Base-by-base conservation (phyloP, 306 rosid species). In the Inga laurina region DNA sequence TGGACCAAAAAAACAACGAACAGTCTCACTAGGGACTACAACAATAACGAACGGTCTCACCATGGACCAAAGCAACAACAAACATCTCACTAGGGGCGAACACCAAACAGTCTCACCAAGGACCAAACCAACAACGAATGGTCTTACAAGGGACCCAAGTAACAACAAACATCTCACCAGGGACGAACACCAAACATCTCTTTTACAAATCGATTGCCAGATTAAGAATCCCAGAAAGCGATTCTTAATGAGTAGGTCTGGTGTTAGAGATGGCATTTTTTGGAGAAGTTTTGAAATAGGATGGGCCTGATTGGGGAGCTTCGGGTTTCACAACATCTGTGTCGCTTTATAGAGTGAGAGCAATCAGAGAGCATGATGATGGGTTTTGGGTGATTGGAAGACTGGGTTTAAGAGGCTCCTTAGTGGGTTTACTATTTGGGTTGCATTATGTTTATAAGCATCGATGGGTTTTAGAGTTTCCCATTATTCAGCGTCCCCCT, bases 401-500 rank as follows among this genome's bases (percentile, higher is more conserved):
- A 83, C 72, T 88, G 18, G 92, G 91, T 74, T 81, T 88, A 21
- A 89, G 88, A 80, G 97, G 98, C 72, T 86, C 88, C 49, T 71
- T 81, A 5, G 78, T 89, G 84, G 97, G 97, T 76, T 82, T 84
- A 10, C 72, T 92, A n/a, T 97, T 86, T 79, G 98, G 94, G 1
- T 71, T 82, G 79, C 90, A 87, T 78, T 97, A 89, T 76, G 88
- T 92, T 69, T 92, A 87, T 48, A 89, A 83, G 44, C 91, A 92
- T 19, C 82, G 97, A 41, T 97, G 98, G 98, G 88, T 92, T 84
- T 78, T 97, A 82, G 90, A 82, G 51, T 97, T 97, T 52, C 99
- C 98, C 74, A 94, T 97, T 81, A 88, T 94, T 75, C 99, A 96
- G 99, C 97, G 99, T 51, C 91, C 93, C 54, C 98, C 98, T 3